Conservation (phyloP, 139 green algal species). For the Nannochloris sp. region DNA sequence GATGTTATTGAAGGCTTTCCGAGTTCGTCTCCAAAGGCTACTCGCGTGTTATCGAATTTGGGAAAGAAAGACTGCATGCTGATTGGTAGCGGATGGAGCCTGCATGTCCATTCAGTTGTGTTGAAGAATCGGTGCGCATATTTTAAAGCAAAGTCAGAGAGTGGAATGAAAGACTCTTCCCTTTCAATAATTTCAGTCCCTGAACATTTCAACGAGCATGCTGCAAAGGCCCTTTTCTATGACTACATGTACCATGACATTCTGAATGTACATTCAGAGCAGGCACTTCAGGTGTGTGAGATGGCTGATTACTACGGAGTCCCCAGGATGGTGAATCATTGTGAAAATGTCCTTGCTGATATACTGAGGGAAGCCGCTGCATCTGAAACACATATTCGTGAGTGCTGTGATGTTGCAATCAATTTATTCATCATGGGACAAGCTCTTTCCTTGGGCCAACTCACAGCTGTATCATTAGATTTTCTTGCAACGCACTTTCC, state of each 20-base stretch:
- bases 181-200: conserved; percentile 27
- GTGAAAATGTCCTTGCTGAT: conserved; percentile 36
- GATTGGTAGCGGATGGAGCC: neutral
- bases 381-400: neutral
- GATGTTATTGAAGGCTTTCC: conserved; percentile 20
- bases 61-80: conserved; percentile 1
- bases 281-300: conserved; percentile 24
- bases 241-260: conserved; percentile 45
- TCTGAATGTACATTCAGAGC: conserved; percentile 8
- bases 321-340: conserved; percentile 33
- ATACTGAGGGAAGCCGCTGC: conserved; percentile 19
- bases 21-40: neutral
- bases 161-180: conserved; percentile 38
- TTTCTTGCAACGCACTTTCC: conserved; percentile 31
- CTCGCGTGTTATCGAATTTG: neutral
- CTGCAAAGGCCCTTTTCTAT: conserved; percentile 31
- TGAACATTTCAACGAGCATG: conserved; percentile 39
- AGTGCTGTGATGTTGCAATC: conserved; percentile 30
- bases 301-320: conserved; percentile 45
- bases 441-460: conserved; percentile 36
- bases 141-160: conserved; percentile 32
- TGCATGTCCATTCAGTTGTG: conserved; percentile 19
- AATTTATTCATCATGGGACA: conserved; percentile 44
- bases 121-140: conserved; percentile 38
- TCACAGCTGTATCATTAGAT: conserved; percentile 37